These are phyloP conservation scores for Coemansia sp. DNA, from an alignment of 192 early-diverging fungal species.

Conservation along the genomic window DNA sequence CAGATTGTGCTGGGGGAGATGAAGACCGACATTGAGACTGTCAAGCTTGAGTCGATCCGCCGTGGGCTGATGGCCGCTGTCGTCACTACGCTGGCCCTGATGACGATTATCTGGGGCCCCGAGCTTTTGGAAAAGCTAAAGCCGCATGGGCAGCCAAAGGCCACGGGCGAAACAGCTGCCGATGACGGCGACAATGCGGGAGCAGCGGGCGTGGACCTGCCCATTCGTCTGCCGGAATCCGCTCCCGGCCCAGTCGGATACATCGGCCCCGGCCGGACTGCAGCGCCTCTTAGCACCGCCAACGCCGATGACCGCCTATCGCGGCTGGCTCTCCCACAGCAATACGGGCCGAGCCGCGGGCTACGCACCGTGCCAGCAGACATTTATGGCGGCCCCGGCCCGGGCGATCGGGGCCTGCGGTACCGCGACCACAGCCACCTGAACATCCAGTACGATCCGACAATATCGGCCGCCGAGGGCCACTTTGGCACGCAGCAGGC, in stretches of 20 bases:
- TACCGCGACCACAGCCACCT: conserved; percentile 48
- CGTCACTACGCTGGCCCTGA: conserved; percentile 30
- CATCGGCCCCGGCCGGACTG: background rate
- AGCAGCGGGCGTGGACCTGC: background rate
- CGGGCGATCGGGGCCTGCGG: background rate
- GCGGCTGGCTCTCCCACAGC: too few relatives aligned
- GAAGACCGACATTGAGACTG: conserved; percentile 84
- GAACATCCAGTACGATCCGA: conserved; percentile 40
- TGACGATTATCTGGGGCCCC: conserved; percentile 35
- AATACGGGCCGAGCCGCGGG: background rate
- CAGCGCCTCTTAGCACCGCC: background rate
- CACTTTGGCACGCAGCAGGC: conserved; percentile 10
- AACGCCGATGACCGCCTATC: too few relatives aligned
- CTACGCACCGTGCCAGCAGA: background rate
- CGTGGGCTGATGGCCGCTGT: conserved; percentile 59
- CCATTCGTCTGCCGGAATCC: background rate
- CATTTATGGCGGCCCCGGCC: background rate
- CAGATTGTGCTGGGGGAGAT: conserved; percentile 79
- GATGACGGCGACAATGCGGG: background rate
- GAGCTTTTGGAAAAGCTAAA: conserved; percentile 14
- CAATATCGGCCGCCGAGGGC: conserved; percentile 13
- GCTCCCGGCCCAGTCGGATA: background rate
- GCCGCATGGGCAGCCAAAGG: background rate
- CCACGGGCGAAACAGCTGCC: background rate
- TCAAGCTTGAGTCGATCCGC: conserved; percentile 81